phyloP scores from a whole-genome alignment of 805 yeast species.

The Starmera caribaea region DNA sequence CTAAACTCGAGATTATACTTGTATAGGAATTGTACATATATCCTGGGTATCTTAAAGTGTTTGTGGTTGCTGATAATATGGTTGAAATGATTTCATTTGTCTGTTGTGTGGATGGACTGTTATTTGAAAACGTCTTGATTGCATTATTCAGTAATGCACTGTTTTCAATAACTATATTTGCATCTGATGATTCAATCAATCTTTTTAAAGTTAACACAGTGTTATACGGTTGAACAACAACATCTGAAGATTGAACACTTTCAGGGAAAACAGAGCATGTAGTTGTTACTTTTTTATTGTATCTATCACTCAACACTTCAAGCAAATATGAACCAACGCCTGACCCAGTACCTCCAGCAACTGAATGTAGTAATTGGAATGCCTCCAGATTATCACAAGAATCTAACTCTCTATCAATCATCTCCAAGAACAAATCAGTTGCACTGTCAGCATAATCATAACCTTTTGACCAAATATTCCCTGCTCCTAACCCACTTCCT shows the following conservation, averaged over 20 bases:
- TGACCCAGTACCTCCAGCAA: conserved; percentile 98
- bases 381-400: conserved; percentile 84
- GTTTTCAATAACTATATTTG: conserved; percentile 85
- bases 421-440: conserved; percentile 66
- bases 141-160: conserved; percentile 73
- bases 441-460: conserved; percentile 62
- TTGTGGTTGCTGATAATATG: conserved; percentile 75
- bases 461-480: conserved; percentile 93
- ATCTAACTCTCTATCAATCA: conserved; percentile 85
- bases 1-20: conserved; percentile 68
- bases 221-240: conserved; percentile 97
- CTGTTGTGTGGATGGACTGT: conserved; percentile 61
- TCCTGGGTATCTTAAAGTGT: conserved; percentile 84
- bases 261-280: conserved; percentile 85
- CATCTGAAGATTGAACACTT: conserved; percentile 76
- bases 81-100: conserved; percentile 81
- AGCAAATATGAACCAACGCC: conserved; percentile 83
- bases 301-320: conserved; percentile 73
- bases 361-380: conserved; percentile 85
- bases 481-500: conserved; percentile 87
- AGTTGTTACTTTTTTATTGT: conserved; percentile 70
- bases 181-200: conserved; percentile 76
- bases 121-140: conserved; percentile 43
- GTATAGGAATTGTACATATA: conserved; percentile 83
- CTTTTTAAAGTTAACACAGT: conserved; percentile 75